Conservation (phyloP, 1,284 basidiomycete species). For the Cutaneotrichosporon sp. region DNA sequence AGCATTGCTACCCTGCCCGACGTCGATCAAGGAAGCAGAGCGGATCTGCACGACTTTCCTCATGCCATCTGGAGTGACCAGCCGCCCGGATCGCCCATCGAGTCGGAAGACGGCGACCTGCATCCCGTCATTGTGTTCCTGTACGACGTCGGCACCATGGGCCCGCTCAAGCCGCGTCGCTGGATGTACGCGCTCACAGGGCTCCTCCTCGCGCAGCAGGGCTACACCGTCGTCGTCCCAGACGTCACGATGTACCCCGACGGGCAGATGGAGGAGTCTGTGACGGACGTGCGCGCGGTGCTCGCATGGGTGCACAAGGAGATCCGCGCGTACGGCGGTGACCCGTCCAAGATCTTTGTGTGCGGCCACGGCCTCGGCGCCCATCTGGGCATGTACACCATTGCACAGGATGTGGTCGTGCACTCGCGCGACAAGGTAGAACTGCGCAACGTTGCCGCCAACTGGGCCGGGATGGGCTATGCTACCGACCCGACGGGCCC, state of each 20-base stretch:
- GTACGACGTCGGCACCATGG: conserved; percentile 25
- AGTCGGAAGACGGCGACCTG: conserved; percentile 1
- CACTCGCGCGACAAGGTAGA: conserved; percentile 23
- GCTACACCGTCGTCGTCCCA: conserved; percentile 26
- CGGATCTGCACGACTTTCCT: conserved; percentile 12
- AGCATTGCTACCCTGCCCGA: conserved; percentile 13
- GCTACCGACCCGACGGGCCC: not conserved
- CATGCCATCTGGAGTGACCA: conserved; percentile 12
- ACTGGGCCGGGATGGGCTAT: conserved; percentile 12
- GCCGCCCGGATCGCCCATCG: conserved; percentile 11
- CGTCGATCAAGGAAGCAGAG: conserved; percentile 13
- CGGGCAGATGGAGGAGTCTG: conserved; percentile 19
- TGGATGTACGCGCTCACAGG: conserved; percentile 25
- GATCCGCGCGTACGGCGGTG: conserved; percentile 33
- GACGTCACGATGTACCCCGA: conserved; percentile 26
- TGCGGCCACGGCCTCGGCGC: conserved; percentile 45
- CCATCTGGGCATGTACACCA: conserved; percentile 44
- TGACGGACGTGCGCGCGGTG: conserved; percentile 20
- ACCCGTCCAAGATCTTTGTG: conserved; percentile 38
- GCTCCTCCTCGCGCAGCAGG: conserved; percentile 22
- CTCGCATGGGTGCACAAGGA: conserved; percentile 21
- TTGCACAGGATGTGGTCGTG: conserved; percentile 30
- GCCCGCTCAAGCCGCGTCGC: conserved; percentile 16
- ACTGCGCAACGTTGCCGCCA: conserved; percentile 15
- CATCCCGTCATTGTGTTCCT: conserved; percentile 24